A percentile compares a stretch with the other conserved stretches of the same genome.
These are phyloP conservation scores for Populus hybrid DNA, from an alignment of 441 rosid genomes.

Conservation along the genomic window DNA sequence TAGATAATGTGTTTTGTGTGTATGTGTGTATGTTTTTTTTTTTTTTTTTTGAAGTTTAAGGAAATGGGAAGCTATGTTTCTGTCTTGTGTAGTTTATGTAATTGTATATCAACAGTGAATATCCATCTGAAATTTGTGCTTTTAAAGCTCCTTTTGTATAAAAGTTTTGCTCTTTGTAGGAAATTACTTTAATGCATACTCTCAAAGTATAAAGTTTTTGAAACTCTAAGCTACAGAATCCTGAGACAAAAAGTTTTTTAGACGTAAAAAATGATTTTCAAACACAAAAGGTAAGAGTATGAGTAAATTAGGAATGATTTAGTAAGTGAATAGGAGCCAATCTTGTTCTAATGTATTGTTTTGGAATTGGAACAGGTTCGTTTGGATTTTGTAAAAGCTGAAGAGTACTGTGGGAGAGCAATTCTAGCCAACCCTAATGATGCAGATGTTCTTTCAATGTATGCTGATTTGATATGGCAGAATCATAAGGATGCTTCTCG, in stretches of 20 bases:
- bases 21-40: too few species aligned
- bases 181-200: not conserved
- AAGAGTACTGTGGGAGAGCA: constrained; percentile 80
- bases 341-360: constrained; percentile 8
- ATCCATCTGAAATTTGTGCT: not conserved
- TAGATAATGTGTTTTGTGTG: not conserved
- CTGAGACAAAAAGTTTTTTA: not conserved
- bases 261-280: not conserved
- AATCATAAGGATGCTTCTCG: constrained; percentile 62
- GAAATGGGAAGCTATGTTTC: not conserved
- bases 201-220: not conserved
- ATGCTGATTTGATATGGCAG: constrained; percentile 77
- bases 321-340: not conserved
- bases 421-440: constrained; percentile 58
- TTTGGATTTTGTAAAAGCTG: constrained; percentile 60
- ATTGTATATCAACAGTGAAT: not conserved
- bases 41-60: not conserved
- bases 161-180: not conserved
- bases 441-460: constrained; percentile 73
- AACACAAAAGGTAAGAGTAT: not conserved
- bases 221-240: not conserved
- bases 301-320: not conserved
- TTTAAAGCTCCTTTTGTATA: not conserved
- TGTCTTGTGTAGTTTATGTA: not conserved
- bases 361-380: constrained; percentile 45